Evolutionary conservation across 305 asterid species (phyloP).

Genomic region (Solanum chacoense): DNA sequence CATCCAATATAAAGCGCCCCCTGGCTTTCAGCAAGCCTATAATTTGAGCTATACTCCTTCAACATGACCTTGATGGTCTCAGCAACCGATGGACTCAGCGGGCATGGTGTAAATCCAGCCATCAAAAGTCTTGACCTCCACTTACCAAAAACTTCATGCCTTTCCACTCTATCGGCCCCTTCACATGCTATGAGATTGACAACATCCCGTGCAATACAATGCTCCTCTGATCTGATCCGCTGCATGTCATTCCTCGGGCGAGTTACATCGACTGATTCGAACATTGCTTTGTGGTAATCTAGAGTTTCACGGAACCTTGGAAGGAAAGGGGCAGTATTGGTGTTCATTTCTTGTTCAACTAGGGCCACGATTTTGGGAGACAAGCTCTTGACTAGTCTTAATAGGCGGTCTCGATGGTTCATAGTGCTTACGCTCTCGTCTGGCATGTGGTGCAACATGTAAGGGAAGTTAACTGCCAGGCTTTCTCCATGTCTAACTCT

Average conservation of each 20-base stretch:
- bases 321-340: slow-evolving; percentile 47
- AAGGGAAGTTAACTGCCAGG: slow-evolving; percentile 66
- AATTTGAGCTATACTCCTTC: slow-evolving; percentile 54
- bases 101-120: slow-evolving; percentile 66
- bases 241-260: slow-evolving; percentile 57
- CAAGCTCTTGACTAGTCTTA: slow-evolving; percentile 46
- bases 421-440: slow-evolving; percentile 65
- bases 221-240: slow-evolving; percentile 73
- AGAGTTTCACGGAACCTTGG: slow-evolving; percentile 52
- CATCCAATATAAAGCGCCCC: slow-evolving; percentile 72
- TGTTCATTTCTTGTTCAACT: slow-evolving; percentile 67
- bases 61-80: slow-evolving; percentile 38
- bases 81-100: slow-evolving; percentile 45
- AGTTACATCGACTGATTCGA: slow-evolving; percentile 70
- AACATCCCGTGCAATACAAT: slow-evolving; percentile 79
- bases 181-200: slow-evolving; percentile 87
- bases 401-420: slow-evolving; percentile 63
- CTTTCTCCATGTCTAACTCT: slow-evolving; percentile 45
- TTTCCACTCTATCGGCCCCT: slow-evolving; percentile 75
- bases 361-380: slow-evolving; percentile 61
- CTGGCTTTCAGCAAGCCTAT: slow-evolving; percentile 28
- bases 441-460: slow-evolving; percentile 68
- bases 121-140: slow-evolving; percentile 62
- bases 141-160: slow-evolving; percentile 85
- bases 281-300: slow-evolving; percentile 61